phyloP scores from a whole-genome alignment of 2,329 filamentous ascomycete genomes.

The Fusarium illudens region DNA sequence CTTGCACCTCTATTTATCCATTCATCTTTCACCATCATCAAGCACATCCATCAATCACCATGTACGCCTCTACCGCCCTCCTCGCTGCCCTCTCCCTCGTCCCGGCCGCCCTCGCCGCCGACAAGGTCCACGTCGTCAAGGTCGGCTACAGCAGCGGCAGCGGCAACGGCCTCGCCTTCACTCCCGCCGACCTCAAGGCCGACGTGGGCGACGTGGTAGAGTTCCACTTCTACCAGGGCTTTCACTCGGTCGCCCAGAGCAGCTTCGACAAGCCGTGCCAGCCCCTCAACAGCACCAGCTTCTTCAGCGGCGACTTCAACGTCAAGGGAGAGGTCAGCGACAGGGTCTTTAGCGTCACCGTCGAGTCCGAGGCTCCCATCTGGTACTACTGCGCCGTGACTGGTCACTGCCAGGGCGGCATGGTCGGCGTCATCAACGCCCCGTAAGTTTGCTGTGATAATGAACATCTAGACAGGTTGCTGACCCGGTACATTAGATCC shows the following conservation, averaged over 20 bases:
- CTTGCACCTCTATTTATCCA: background rate
- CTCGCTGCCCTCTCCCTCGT: conserved; percentile 19
- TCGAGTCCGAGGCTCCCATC: conserved; percentile 59
- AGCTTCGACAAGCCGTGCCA: conserved; percentile 67
- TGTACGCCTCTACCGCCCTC: conserved; percentile 24
- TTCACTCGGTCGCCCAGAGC: conserved; percentile 70
- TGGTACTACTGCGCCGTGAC: conserved; percentile 71
- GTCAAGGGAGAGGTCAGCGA: conserved; percentile 23
- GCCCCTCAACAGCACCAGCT: conserved; percentile 60
- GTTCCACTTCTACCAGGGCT: conserved; percentile 56
- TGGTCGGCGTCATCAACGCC: conserved; percentile 60
- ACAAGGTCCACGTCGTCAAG: conserved; percentile 34
- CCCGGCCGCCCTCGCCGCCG: conserved; percentile 7
- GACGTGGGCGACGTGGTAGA: conserved; percentile 57
- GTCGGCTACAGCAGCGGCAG: conserved; percentile 35
- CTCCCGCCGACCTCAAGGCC: conserved; percentile 60
- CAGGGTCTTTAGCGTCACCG: conserved; percentile 31
- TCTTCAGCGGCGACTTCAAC: conserved; percentile 47
- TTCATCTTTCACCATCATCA: background rate
- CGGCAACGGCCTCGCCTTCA: conserved; percentile 59
- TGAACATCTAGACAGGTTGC: background rate
- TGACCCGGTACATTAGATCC: conserved; percentile 7
- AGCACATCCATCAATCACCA: conserved; percentile 8
- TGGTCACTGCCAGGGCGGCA: conserved; percentile 68
- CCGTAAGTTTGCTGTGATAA: conserved; percentile 28